Percentiles rank a stretch among this genome's conserved stretches.
Evolutionary conservation across 139 green algal species (phyloP).

Genomic region (Tetratostichococcus sp.): DNA sequence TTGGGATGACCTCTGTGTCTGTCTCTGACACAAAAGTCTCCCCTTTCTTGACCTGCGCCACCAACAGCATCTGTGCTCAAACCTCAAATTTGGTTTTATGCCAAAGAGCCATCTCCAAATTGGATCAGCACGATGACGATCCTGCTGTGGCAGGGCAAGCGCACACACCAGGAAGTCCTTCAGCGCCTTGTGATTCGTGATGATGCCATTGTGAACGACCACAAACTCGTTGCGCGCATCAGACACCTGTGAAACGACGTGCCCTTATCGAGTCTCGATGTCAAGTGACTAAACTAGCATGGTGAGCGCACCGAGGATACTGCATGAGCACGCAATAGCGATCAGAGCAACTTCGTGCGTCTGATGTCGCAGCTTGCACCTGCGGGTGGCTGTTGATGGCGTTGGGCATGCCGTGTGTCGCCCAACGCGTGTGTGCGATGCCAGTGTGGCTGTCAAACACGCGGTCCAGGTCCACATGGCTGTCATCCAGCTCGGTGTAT

Average conservation of each 20-base stretch:
- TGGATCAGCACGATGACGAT: too few relatives aligned
- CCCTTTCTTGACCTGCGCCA: conserved; percentile 72
- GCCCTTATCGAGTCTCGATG: too few relatives aligned
- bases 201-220: conserved; percentile 99
- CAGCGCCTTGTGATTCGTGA: conserved; percentile 95
- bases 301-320: too few relatives aligned
- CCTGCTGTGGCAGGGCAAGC: not conserved
- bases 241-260: conserved; percentile 34
- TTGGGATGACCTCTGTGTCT: conserved; percentile 99
- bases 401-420: conserved; percentile 88
- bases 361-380: too few relatives aligned
- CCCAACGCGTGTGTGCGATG: conserved; percentile 98
- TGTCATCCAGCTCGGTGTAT: conserved; percentile 24
- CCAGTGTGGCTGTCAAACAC: conserved; percentile 62
- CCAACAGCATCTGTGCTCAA: too few relatives aligned
- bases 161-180: conserved; percentile 76
- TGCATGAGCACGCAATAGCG: too few relatives aligned
- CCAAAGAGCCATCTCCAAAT: too few relatives aligned
- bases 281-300: too few relatives aligned
- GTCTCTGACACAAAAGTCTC: conserved; percentile 92
- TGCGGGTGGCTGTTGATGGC: conserved; percentile 89
- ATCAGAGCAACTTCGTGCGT: too few relatives aligned
- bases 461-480: conserved; percentile 38
- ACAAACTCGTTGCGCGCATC: conserved; percentile 80
- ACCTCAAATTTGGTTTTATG: too few relatives aligned